Evolutionary conservation across 2,329 filamentous ascomycete species (phyloP), one percentile per base, ranked within the genome.

Genomic region (Diatrype stigma): DNA sequence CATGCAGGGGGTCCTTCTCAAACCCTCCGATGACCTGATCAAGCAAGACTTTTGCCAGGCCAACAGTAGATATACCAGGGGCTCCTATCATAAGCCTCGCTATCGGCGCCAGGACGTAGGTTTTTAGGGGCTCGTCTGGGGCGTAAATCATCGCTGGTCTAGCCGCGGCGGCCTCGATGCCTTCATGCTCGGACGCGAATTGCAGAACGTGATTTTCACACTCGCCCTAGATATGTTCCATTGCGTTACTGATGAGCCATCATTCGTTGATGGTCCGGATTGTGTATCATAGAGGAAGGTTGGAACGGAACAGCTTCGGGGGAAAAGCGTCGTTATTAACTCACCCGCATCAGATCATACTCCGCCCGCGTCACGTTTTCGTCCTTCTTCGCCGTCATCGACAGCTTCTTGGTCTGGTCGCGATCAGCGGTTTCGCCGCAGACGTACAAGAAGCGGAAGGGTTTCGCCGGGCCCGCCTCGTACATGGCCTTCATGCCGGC

Each of bases 331-430:
- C n/a, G n/a, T n/a, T 22, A 26, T 47, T 30, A 10, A 60, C 70
- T 55, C 63, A 78, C 78, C n/a, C 79, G 62, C 69, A 81, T 70
- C 12, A 73, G 49, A 7, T 48, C 56, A 50, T 80, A 81, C 38
- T 77, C 64, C 0, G 60, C 59, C 28, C 26, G n/a, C n/a, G n/a
- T n/a, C n/a, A n/a, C n/a, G n/a, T n/a, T n/a, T n/a, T n/a, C n/a
- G n/a, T n/a, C 70, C n/a, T n/a, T n/a, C n/a, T n/a, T n/a, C n/a
- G n/a, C n/a, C n/a, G n/a, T 56, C 7, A 70, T 56, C 52, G 53
- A 59, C 1, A 69, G 72, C 47, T 64, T 74, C 60, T 77, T 73
- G 14, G 58, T 68, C 17, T 66, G 73, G 45, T 81, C 78, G 1
- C 75, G 69, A 53, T 73, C 70, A 2, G 68, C 67, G 1, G 60